A percentile compares a stretch with the other conserved stretches of the same genome.
Conservation (phyloP, 139 green algal species). For the Bryopsis sp. region DNA sequence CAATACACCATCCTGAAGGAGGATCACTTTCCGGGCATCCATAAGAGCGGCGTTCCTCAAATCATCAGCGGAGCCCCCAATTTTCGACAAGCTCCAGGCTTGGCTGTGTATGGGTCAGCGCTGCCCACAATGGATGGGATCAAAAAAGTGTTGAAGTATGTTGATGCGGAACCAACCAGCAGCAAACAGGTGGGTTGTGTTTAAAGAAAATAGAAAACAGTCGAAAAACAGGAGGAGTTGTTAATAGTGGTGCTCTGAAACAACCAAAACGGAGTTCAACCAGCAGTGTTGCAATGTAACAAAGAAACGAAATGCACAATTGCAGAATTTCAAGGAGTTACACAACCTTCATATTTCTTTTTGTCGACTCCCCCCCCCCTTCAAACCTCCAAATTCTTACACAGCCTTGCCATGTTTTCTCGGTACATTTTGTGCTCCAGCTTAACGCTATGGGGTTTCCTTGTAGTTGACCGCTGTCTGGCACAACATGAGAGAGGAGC, state of each 20-base stretch:
- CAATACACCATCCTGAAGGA: slow-evolving; percentile 83
- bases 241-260: no score
- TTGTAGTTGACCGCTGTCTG: no score
- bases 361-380: no score
- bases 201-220: no score
- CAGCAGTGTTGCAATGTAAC: no score
- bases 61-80: slow-evolving; percentile 65
- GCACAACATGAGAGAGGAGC: slow-evolving; percentile 95
- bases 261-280: no score
- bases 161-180: slow-evolving; percentile 24
- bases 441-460: no score
- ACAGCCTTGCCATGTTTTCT: neutral
- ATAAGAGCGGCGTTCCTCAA: slow-evolving; percentile 20
- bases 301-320: no score
- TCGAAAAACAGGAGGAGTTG: no score
- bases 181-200: neutral
- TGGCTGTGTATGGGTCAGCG: slow-evolving; percentile 75
- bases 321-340: no score
- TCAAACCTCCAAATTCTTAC: no score
- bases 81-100: slow-evolving; percentile 50
- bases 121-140: slow-evolving; percentile 84
- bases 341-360: no score
- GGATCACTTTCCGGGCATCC: slow-evolving; percentile 74
- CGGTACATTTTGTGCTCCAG: slow-evolving; percentile 1
- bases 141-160: slow-evolving; percentile 45